Evolutionary conservation across 495 filamentous ascomycete species (phyloP).

Genomic region (Penicillium lividum): DNA sequence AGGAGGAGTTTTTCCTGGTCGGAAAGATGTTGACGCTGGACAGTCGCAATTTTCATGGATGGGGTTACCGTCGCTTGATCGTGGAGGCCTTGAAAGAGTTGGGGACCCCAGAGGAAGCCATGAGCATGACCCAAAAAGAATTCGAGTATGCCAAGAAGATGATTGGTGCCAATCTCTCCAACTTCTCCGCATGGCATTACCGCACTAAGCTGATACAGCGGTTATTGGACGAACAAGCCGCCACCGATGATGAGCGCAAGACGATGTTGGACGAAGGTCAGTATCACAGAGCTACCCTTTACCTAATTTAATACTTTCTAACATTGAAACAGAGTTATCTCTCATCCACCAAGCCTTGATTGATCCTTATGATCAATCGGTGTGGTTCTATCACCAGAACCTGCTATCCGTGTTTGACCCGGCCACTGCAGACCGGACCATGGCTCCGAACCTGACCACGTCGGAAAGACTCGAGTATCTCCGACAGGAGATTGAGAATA

Average conservation of each 20-base stretch:
- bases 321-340: constrained; percentile 57
- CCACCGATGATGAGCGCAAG: constrained; percentile 60
- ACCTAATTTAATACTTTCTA: not conserved
- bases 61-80: constrained; percentile 84
- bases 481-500: constrained; percentile 63
- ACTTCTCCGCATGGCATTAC: constrained; percentile 97
- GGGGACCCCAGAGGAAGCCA: constrained; percentile 40
- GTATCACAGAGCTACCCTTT: constrained; percentile 14
- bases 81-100: constrained; percentile 66
- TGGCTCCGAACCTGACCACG: constrained; percentile 61
- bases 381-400: constrained; percentile 96
- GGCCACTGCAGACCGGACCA: constrained; percentile 48
- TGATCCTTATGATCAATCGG: constrained; percentile 85
- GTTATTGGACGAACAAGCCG: constrained; percentile 67
- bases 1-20: constrained; percentile 76
- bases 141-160: constrained; percentile 88
- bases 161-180: constrained; percentile 79
- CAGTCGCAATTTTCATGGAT: constrained; percentile 93
- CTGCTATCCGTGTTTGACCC: constrained; percentile 66
- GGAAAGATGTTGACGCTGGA: constrained; percentile 85
- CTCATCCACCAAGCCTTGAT: constrained; percentile 77
- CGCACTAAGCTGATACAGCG: constrained; percentile 78
- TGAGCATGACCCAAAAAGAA: constrained; percentile 72
- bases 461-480: constrained; percentile 67
- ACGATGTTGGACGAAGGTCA: constrained; percentile 72